Evolutionary conservation across 2,329 filamentous ascomycete species (phyloP), one percentile per base, ranked within the genome.

Genomic region (Xylaria sp.): DNA sequence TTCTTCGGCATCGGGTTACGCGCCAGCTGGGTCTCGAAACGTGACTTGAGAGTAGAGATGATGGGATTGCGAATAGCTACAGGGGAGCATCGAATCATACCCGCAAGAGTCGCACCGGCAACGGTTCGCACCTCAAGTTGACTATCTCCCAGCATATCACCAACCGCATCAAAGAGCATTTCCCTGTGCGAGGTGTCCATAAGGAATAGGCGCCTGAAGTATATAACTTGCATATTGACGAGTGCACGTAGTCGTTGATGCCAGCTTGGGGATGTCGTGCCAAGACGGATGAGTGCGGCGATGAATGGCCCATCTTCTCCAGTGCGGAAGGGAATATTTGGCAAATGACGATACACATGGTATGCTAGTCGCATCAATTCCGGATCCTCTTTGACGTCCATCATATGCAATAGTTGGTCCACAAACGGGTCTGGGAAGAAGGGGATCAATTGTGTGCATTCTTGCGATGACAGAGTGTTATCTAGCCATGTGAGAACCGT

Each of bases 341-440:
- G 94, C 17, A 99, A 84, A 77, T 99, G 95, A 6, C 95, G 92
- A 84, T 98, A 99, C 50, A 99, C 96, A 77, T 97, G 94, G 78
- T 98, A 99, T 0, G 96, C 95, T 8, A 98, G 86, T 9, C 92
- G 91, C 85, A 98, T 97, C 1, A 99, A 86, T 80, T 99, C 97
- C 0, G 93, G 94, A 75, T 99, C 96, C 80, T 99, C 96, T 80
- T 98, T 98, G 79, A 99, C 93, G 77, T 99, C 96, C 95, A 99
- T 99, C 96, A 99, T 99, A 83, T 99, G 94, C 61, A 99, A 84
- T 14, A 99, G 88, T 78, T 98, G 93, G 75, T 96, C 93, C 79
- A 97, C 96, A 77, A 98, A 95, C 0, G 92, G 86, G 42, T 92
- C 87, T 0, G 94, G 92, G 84, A 99, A 98, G 86, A 98, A 98